Base-by-base conservation (phyloP, 2,329 filamentous ascomycete species). In the Aureobasidium lini region DNA sequence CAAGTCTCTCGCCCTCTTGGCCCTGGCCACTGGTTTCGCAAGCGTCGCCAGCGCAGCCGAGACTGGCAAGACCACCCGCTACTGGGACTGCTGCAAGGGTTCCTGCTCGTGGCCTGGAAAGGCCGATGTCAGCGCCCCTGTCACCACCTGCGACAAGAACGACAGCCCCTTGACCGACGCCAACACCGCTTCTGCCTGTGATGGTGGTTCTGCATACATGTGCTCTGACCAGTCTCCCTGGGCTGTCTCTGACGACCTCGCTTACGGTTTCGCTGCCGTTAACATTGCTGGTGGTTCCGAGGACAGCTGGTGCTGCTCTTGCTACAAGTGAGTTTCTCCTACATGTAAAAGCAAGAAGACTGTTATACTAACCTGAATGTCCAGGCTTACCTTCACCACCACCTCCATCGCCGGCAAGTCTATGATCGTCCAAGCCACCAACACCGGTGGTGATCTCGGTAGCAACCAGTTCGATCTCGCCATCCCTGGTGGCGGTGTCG, bases 51-150 rank as follows among this genome's bases (percentile, higher is more conserved):
- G 52, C 18, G 66, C 67, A 29, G 62, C 67, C 39, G 68, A 68
- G 43, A 64, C 67, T 23, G 72, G 71, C 40, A 64, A 54, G 29
- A 73, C 71, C 32, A 72, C 71, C 16, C 68, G 72, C 54, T 73
- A 73, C 65, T 73, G 82, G 80, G 85, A 88, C 70, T 88, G 86
- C 76, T 88, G 85, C 75, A 89, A 89, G 76, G 81, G 84, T 28
- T 85, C 83, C 18, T 88, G 85, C 69, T 77, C 77, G 3, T 79
- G 84, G 84, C 69, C 76, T 11, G 77, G 71, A 57, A 87, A 87
- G 70, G 82, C 80, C 13, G 62, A 75, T 42, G 77, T 84, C 69
- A 73, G 71, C 60, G 67, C 69, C 52, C 79, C 82, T 13, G 79
- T 84, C 37, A 71, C 72, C 16, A 80, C 80, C 37, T 86, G 84